Percentiles rank a stretch among this genome's conserved stretches.
Conservation (phyloP, 2,329 filamentous ascomycete species). For the Ophiostoma ulmi region DNA sequence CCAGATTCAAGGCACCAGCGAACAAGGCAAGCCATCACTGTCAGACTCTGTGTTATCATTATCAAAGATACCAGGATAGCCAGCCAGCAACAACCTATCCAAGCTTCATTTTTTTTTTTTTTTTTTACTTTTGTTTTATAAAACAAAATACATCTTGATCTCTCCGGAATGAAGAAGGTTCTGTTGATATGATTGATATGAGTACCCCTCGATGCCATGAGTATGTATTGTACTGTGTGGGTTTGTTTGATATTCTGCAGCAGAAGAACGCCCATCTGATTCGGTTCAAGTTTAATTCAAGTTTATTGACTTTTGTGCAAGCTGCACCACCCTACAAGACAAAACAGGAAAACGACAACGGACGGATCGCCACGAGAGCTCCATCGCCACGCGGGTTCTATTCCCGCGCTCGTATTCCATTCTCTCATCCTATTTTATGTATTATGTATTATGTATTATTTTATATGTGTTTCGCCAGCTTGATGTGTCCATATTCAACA, state of each 20-base stretch:
- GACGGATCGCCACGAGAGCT: background rate
- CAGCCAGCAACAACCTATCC: background rate
- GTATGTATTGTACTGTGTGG: background rate
- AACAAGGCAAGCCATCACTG: background rate
- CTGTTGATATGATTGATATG: background rate
- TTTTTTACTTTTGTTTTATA: too few species aligned
- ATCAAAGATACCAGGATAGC: background rate
- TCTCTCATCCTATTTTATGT: background rate
- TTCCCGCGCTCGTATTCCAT: background rate
- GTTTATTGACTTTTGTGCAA: background rate
- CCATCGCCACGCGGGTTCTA: background rate
- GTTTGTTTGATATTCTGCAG: background rate
- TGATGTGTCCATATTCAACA: too few species aligned
- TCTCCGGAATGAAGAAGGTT: too few species aligned
- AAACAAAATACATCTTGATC: too few species aligned
- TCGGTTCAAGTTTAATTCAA: background rate
- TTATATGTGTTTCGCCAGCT: background rate
- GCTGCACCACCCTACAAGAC: background rate
- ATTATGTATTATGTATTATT: background rate
- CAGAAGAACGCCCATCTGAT: background rate
- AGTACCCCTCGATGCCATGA: background rate
- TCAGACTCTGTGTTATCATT: background rate
- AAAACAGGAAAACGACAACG: background rate
- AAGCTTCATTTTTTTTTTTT: background rate
- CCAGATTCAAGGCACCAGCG: background rate